Evolutionary conservation across 73 alveolate species (phyloP).

Genomic region (Breviolum minutum): DNA sequence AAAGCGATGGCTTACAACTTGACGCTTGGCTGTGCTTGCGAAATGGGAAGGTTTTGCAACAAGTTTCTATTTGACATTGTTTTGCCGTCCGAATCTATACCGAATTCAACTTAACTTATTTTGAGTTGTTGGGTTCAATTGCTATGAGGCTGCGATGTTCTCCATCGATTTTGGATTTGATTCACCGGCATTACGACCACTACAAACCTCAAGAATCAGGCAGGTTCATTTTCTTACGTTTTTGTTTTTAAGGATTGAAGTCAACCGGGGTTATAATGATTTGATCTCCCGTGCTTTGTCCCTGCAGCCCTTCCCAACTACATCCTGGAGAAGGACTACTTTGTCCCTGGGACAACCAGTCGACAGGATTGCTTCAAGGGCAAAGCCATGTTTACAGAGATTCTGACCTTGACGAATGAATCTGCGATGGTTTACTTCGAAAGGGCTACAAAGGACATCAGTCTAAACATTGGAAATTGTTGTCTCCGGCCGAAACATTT

Average conservation of each 20-base stretch:
- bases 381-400: neutral
- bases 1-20: neutral
- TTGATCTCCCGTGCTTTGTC: neutral
- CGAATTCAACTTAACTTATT: neutral
- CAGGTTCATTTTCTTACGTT: neutral
- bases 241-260: neutral
- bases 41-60: neutral
- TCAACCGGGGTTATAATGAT: no score
- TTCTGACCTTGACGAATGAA: neutral
- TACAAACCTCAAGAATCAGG: neutral
- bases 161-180: neutral
- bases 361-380: neutral
- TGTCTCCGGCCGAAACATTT: no score
- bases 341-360: neutral
- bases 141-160: neutral
- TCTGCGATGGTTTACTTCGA: neutral
- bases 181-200: neutral
- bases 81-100: neutral
- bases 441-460: neutral
- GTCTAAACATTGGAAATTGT: no score
- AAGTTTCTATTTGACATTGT: neutral
- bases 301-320: conserved; percentile 3
- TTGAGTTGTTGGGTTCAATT: neutral
- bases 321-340: neutral
- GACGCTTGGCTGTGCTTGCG: neutral